Percentiles rank a stretch among this genome's conserved stretches.
Conservation (phyloP, 2,329 filamentous ascomycete species). For the Paraphaeosphaeria minitans region DNA sequence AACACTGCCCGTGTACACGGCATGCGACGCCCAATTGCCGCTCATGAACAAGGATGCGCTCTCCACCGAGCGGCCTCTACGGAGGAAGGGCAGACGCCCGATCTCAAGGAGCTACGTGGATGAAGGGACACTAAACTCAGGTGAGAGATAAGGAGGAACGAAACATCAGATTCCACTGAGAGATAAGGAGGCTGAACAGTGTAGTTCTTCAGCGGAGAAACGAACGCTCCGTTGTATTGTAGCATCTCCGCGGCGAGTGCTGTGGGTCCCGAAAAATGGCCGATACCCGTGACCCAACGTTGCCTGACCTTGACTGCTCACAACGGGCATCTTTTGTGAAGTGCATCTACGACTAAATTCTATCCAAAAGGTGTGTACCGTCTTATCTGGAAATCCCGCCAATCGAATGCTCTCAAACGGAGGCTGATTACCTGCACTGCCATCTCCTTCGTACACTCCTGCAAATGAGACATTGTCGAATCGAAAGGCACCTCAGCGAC, state of each 20-base stretch:
- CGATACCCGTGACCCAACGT: no score
- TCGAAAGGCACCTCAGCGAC: background rate
- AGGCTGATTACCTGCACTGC: background rate
- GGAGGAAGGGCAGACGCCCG: background rate
- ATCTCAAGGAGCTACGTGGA: background rate
- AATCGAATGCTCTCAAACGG: background rate
- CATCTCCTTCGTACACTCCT: background rate
- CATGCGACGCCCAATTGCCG: background rate
- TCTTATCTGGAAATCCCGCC: background rate
- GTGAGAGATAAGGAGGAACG: slow-evolving; percentile 7
- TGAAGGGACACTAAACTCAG: background rate
- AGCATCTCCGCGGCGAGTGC: slow-evolving; percentile 7
- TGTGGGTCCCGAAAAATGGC: background rate
- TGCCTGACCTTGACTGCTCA: no score
- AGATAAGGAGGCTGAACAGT: slow-evolving; percentile 8
- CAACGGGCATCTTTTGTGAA: no score
- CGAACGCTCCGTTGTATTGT: slow-evolving; percentile 5
- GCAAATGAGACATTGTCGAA: background rate
- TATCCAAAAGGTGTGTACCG: background rate
- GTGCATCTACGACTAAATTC: background rate
- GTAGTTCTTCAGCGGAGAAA: slow-evolving; percentile 8
- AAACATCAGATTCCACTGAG: background rate
- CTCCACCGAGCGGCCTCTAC: background rate
- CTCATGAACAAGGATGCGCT: background rate
- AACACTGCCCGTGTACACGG: background rate